Conservation (phyloP, 345 rosid genomes). For the Salix udensis region DNA sequence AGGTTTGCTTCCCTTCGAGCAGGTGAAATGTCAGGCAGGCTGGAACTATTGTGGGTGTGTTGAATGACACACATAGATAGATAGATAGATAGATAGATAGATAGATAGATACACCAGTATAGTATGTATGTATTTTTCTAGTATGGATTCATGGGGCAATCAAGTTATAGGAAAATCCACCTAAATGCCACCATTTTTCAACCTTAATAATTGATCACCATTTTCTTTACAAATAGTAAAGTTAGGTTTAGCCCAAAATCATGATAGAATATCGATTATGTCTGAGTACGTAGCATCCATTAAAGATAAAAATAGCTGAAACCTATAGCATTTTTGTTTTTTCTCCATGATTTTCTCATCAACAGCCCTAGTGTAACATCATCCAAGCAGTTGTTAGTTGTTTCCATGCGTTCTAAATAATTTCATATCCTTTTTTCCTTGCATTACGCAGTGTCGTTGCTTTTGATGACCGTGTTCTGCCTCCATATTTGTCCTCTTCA, state of each 20-base stretch:
- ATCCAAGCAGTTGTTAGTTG: neutral
- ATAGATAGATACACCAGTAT: too few relatives aligned
- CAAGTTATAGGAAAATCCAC: conserved; percentile 2
- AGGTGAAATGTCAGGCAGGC: neutral
- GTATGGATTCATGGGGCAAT: neutral
- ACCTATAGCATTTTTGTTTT: neutral
- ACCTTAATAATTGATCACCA: neutral
- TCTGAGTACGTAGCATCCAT: neutral
- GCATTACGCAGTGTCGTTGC: too few relatives aligned
- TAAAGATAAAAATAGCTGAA: neutral
- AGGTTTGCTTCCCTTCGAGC: neutral
- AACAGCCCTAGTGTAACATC: neutral
- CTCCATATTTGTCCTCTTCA: too few relatives aligned
- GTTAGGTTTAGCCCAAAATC: neutral
- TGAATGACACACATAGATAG: too few relatives aligned
- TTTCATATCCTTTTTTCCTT: too few relatives aligned
- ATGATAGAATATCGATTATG: neutral
- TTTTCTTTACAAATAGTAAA: neutral
- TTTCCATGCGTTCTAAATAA: neutral
- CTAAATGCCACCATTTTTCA: neutral
- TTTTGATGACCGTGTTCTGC: too few relatives aligned
- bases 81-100: too few relatives aligned
- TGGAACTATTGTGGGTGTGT: neutral
- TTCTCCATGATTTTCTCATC: neutral
- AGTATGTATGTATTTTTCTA: too few relatives aligned